phyloP scores from a whole-genome alignment of 2,329 filamentous ascomycete genomes.

The Podosphaera fusca region DNA sequence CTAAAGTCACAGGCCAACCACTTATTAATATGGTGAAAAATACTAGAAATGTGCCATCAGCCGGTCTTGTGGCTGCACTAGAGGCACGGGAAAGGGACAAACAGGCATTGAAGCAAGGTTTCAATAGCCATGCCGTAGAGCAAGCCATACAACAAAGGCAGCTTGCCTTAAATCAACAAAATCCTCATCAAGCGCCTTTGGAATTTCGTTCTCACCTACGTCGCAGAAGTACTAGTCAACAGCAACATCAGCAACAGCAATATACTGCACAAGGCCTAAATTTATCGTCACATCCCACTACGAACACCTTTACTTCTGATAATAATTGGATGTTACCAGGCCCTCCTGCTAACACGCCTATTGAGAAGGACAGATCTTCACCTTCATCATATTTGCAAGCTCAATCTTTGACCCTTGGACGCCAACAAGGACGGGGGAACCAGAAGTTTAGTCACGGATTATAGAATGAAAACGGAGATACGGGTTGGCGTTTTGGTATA shows the following conservation, averaged over 20 bases:
- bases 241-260: conserved; percentile 9
- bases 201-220: conserved; percentile 8
- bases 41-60: conserved; percentile 21
- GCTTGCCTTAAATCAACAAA: conserved; percentile 16
- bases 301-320: conserved; percentile 16
- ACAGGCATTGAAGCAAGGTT: conserved; percentile 42
- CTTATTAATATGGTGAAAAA: conserved; percentile 35
- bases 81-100: conserved; percentile 60
- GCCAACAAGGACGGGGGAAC: conserved; percentile 5
- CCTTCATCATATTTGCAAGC: conserved; percentile 6
- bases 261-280: conserved; percentile 12
- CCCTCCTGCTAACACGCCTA: not conserved
- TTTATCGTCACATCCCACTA: conserved; percentile 14
- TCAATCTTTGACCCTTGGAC: conserved; percentile 6
- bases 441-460: conserved; percentile 5
- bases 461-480: not conserved
- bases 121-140: conserved; percentile 48
- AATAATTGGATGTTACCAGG: conserved; percentile 16
- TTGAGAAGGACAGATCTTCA: conserved; percentile 5
- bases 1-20: conserved; percentile 55
- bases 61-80: conserved; percentile 57
- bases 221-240: conserved; percentile 10
- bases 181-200: conserved; percentile 6
- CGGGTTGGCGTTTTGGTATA: not conserved
- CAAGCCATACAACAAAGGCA: conserved; percentile 47